These are phyloP conservation scores for Achaetomiella virescens DNA, from an alignment of 495 filamentous ascomycete genomes.

Conservation along the genomic window DNA sequence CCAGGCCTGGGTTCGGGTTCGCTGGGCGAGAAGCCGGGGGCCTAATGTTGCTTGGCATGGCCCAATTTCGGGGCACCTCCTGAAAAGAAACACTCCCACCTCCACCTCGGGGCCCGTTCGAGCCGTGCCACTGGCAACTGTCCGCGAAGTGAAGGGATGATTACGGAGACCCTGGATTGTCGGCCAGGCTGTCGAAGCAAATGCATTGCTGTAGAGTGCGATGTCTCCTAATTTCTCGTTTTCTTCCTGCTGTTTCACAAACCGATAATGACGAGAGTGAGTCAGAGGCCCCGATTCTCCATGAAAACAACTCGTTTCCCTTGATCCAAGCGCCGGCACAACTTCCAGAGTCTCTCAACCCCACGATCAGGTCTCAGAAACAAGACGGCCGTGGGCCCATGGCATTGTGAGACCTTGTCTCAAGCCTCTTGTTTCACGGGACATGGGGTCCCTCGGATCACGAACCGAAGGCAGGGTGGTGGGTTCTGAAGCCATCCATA, in stretches of 20 bases:
- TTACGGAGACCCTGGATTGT: too few relatives aligned
- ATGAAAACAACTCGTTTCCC: not conserved
- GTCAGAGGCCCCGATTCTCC: not conserved
- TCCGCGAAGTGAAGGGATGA: too few relatives aligned
- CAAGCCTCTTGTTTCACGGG: not conserved
- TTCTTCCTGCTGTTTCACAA: not conserved
- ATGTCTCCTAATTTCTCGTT: too few relatives aligned
- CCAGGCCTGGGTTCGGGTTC: too few relatives aligned
- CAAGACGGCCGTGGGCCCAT: not conserved
- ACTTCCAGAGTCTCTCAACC: too few relatives aligned
- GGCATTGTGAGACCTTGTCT: conserved; percentile 2
- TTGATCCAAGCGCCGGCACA: not conserved
- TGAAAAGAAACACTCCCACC: not conserved
- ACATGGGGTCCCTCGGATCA: not conserved
- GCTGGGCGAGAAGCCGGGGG: too few relatives aligned
- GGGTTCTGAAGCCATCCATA: not conserved
- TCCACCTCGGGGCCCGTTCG: too few relatives aligned
- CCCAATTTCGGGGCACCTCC: not conserved
- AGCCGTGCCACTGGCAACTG: too few relatives aligned
- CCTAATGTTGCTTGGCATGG: too few relatives aligned
- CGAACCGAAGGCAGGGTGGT: not conserved
- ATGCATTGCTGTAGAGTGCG: too few relatives aligned
- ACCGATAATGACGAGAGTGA: not conserved
- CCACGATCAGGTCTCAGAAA: not conserved
- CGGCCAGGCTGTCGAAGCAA: too few relatives aligned